Base-by-base conservation (phyloP, 345 rosid species). In the Citropsis articulata region DNA sequence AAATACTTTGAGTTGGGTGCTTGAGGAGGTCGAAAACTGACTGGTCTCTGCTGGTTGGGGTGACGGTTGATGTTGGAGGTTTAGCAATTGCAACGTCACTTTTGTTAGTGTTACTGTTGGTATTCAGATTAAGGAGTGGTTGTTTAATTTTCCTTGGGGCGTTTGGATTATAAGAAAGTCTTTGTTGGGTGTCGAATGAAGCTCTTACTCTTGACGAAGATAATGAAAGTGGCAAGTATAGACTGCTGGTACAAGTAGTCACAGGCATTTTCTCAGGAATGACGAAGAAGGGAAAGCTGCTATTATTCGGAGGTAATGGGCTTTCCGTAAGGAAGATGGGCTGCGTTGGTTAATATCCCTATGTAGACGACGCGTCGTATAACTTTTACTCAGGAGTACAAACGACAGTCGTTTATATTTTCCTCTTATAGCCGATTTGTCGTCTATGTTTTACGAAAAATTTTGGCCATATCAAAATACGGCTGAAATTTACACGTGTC, bases 111-210 rank as follows among this genome's bases (percentile, higher is more conserved):
- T 7, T 33, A 9, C 14, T 48, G 60, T 48, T 48, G 21, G 86
- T 57, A 64, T 79, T 81, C 1, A 77, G 48, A 8, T 73, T 64
- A 53, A 82, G 83, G 31, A 21, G 77, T 60, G 25, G 79, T 56
- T 78, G 86, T 60, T 84, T 83, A 53, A 79, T 85, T 33, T 85
- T 88, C 27, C 85, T 82, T 10, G 98, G 98, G 72, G 98, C 84
- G 83, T 92, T 91, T 40, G 86, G 98, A 60, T 91, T 92, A 88
- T 93, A 91, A 14, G 91, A 77, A 66, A 86, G 89, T 63, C 87
- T 87, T 65, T 87, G 88, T 24, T 87, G 85, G 60, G 90, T 91
- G 86, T 91, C 98, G 85, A 88, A 91, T 7, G 94, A 86, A 85
- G 92, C 94, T 85, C 85, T 86, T 62, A 89, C 83, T 27, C 82